These are phyloP conservation scores for Hygrocybe coccinea DNA, from an alignment of 768 basidiomycete species.

Conservation along the genomic window DNA sequence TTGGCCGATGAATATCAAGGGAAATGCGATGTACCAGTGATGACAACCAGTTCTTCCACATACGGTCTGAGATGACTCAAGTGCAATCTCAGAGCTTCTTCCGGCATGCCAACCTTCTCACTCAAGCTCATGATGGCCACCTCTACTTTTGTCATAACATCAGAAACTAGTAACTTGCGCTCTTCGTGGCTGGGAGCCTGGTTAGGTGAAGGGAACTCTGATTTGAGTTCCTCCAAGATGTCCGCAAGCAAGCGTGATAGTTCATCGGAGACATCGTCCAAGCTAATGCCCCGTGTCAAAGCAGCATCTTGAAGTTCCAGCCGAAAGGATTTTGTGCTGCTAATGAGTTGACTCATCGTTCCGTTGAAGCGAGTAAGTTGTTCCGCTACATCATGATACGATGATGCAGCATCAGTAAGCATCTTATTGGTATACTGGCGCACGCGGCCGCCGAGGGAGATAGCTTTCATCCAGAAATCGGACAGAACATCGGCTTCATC, in stretches of 20 bases:
- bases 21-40: constrained; percentile 18
- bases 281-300: neutral
- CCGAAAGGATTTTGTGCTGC: constrained; percentile 14
- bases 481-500: too few relatives aligned
- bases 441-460: constrained; percentile 9
- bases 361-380: constrained; percentile 21
- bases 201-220: constrained; percentile 30
- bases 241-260: constrained; percentile 18
- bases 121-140: constrained; percentile 21
- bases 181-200: constrained; percentile 27
- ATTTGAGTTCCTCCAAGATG: constrained; percentile 20
- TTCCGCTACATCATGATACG: constrained; percentile 12
- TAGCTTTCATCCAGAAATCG: constrained; percentile 10
- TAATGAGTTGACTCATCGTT: constrained; percentile 16
- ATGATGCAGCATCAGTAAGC: constrained; percentile 12
- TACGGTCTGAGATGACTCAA: constrained; percentile 23
- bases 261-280: constrained; percentile 13
- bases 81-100: constrained; percentile 17
- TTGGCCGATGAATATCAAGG: neutral
- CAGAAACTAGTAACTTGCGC: constrained; percentile 17
- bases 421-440: constrained; percentile 16
- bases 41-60: constrained; percentile 20
- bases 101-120: constrained; percentile 19
- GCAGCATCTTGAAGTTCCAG: constrained; percentile 3
- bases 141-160: constrained; percentile 24